Conservation (phyloP, 257 asterid genomes). For the Cinchona pubescens region DNA sequence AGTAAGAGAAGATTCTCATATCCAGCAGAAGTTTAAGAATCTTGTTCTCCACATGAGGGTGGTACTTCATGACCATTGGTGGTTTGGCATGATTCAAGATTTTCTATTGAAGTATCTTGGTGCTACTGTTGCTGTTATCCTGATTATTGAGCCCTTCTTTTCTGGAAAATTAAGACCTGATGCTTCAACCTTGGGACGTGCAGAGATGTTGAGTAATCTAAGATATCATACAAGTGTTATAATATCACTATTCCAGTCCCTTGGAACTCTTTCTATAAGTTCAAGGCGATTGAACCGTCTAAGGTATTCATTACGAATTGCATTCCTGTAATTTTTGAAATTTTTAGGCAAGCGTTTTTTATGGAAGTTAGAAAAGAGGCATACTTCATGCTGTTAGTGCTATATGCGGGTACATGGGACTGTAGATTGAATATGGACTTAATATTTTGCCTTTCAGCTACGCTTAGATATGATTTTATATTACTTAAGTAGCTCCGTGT, state of each 20-base stretch:
- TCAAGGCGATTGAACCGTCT: constrained; percentile 93
- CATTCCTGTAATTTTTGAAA: background rate
- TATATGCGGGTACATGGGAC: background rate
- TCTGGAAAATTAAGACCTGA: constrained; percentile 92
- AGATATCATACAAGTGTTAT: constrained; percentile 99
- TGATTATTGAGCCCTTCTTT: constrained; percentile 96
- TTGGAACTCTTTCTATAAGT: constrained; percentile 96
- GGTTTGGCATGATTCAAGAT: constrained; percentile 99
- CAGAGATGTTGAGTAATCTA: constrained; percentile 98
- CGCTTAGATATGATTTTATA: background rate
- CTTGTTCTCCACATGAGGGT: constrained; percentile 82
- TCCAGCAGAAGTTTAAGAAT: constrained; percentile 71
- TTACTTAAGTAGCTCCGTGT: background rate
- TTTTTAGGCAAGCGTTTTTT: background rate
- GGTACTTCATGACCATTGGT: constrained; percentile 97
- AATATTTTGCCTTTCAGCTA: background rate
- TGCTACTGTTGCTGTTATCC: constrained; percentile 97
- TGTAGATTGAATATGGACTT: background rate
- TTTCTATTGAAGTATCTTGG: constrained; percentile 95
- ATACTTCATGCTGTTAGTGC: background rate
- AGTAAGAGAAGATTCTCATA: constrained; percentile 86
- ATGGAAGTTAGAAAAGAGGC: background rate
- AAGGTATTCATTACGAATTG: constrained; percentile 51
- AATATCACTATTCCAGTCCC: constrained; percentile 85
- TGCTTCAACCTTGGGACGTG: constrained; percentile 92